These are phyloP conservation scores for Xylaria multiplex DNA, from an alignment of 2,329 filamentous ascomycete species.

Conservation along the genomic window DNA sequence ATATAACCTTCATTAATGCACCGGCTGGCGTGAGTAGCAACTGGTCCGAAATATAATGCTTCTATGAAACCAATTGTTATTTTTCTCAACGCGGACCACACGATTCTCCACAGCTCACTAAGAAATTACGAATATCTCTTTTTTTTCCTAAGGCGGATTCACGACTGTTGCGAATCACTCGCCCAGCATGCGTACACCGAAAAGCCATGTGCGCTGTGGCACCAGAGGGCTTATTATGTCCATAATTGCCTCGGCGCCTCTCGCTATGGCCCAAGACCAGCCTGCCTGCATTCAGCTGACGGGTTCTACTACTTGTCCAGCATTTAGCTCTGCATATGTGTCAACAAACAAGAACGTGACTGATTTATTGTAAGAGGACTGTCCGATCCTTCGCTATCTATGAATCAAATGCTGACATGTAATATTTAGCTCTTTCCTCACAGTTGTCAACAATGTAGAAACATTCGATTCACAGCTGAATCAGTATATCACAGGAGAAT, in stretches of 20 bases:
- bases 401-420: conserved; percentile 26
- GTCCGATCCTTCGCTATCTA: conserved; percentile 31
- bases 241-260: conserved; percentile 40
- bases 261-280: conserved; percentile 42
- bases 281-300: conserved; percentile 51
- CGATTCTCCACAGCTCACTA: conserved; percentile 24
- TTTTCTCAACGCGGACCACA: conserved; percentile 31
- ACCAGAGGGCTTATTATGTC: conserved; percentile 38
- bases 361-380: conserved; percentile 43
- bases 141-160: conserved; percentile 12
- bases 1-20: conserved; percentile 34
- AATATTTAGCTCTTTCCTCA: conserved; percentile 78
- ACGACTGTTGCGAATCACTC: conserved; percentile 36
- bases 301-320: conserved; percentile 51
- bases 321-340: conserved; percentile 52
- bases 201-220: conserved; percentile 33
- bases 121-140: conserved; percentile 18
- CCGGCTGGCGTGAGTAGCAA: conserved; percentile 45
- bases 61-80: conserved; percentile 39
- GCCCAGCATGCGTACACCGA: conserved; percentile 26
- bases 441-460: conserved; percentile 77
- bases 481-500: conserved; percentile 77
- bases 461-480: conserved; percentile 82
- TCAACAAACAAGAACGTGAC: conserved; percentile 49
- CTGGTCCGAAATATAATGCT: conserved; percentile 44